Percentiles rank a stretch among this genome's conserved stretches.
These are phyloP conservation scores for Straminergon stramineum DNA, from an alignment of 225 moss, liverwort and hornwort species.

Conservation along the genomic window DNA sequence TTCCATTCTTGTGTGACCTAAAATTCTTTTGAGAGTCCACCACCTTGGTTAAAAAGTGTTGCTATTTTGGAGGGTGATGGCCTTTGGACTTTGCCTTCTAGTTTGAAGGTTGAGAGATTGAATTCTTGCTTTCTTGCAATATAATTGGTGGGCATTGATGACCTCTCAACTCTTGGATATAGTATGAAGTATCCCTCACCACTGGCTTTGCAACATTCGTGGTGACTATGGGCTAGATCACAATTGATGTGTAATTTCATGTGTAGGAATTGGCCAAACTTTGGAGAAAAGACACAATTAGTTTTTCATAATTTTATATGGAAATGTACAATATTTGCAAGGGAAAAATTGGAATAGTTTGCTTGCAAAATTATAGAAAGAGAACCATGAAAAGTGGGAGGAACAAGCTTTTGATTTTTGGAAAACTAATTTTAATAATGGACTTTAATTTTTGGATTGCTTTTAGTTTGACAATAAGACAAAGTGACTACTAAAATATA, in stretches of 20 bases:
- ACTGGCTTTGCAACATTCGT: rapidly evolving
- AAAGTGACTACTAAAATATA: not conserved
- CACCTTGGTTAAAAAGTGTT: rapidly evolving
- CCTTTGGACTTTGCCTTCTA: not conserved
- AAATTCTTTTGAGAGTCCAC: rapidly evolving
- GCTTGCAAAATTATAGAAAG: rapidly evolving
- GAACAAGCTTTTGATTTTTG: no score
- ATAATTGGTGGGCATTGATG: rapidly evolving
- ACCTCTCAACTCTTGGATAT: not conserved
- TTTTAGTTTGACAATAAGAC: not conserved
- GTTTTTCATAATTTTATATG: not conserved
- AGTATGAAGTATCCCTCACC: rapidly evolving
- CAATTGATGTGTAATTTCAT: not conserved
- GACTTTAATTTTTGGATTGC: not conserved
- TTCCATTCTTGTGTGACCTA: rapidly evolving
- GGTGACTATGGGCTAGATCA: rapidly evolving
- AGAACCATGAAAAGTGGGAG: rapidly evolving
- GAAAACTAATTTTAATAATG: not conserved
- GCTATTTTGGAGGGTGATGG: rapidly evolving
- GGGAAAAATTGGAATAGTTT: rapidly evolving
- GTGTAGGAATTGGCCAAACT: no score
- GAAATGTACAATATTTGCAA: not conserved
- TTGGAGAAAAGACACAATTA: not conserved
- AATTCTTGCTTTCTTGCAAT: not conserved
- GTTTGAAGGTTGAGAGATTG: rapidly evolving